Evolutionary conservation across 352 stramenopile genomes (phyloP), one percentile per base, ranked within the genome.

Genomic region (Globisporangium cylindrosporum): DNA sequence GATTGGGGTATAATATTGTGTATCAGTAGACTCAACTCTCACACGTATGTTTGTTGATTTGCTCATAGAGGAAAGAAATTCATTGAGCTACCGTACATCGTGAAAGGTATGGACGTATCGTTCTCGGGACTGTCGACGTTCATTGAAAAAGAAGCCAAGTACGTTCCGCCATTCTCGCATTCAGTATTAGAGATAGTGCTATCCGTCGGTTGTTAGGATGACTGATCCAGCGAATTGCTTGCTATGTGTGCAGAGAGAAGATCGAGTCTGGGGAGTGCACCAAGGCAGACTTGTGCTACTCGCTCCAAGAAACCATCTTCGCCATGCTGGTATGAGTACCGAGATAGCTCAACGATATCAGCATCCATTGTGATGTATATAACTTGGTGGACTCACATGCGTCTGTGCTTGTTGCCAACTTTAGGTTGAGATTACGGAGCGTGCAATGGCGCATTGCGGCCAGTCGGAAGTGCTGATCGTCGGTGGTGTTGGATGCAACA

Each of bases 91-190:
- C 98, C 98, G 4, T 99, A 99, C 81, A 97, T 98, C 51, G 97
- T 99, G 38, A 99, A 98, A 70, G 98, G 98, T 24, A 99, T 99
- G 98, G 98, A 99, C 75, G 97, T 99, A 9, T 99, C 93, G 48
- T 99, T 99, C 80, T 98, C 91, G 0, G 98, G 98, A 22, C 89
- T 99, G 34, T 94, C 99, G 22, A 99, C 97, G 1, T 97, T 93
- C 68, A 97, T 99, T 38, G 97, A 99, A 64, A 97, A 97, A 69
- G 84, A 96, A 64, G 90, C 86, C 68, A 97, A 90, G 84, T 94
- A 80, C 20, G 61, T 66, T 66, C 18, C 2, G 10, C 2, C 1
- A 7, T 38, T 41, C 43, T 24, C 43, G 7, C 18, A 24, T 24
- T 22, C 18, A 8, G 8, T 49, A 8, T 9, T 12, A 51, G 18